phyloP scores from a whole-genome alignment of 1,284 basidiomycete species.

The Melampsora americana region DNA sequence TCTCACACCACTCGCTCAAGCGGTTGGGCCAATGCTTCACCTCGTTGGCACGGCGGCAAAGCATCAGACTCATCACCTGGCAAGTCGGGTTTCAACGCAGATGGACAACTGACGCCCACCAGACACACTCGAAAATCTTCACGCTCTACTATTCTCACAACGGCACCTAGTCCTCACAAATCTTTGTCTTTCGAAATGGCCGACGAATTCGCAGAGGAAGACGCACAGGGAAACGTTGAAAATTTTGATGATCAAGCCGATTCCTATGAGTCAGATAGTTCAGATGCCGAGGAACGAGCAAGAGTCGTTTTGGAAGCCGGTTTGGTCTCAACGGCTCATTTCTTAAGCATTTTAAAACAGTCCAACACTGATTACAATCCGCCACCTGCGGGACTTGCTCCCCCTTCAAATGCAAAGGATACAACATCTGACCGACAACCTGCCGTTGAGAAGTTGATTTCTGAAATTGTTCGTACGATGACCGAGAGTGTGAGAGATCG shows the following conservation, averaged over 20 bases:
- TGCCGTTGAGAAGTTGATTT: conserved; percentile 37
- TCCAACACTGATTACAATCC: conserved; percentile 34
- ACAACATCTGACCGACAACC: conserved; percentile 29
- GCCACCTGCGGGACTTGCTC: background rate
- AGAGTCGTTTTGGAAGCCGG: conserved; percentile 18
- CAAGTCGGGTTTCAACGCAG: background rate
- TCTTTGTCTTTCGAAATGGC: background rate
- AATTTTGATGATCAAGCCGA: background rate
- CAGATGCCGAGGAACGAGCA: conserved; percentile 12
- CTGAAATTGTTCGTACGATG: conserved; percentile 44
- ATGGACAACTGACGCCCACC: background rate
- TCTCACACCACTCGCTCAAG: background rate
- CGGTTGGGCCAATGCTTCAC: background rate
- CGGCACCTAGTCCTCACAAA: conserved; percentile 2
- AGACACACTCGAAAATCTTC: conserved; percentile 7
- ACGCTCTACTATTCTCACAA: conserved; percentile 25
- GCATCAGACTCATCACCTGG: background rate
- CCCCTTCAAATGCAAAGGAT: conserved; percentile 1
- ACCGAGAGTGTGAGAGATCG: conserved; percentile 32
- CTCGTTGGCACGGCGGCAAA: background rate
- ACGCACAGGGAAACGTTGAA: background rate
- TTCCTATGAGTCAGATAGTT: conserved; percentile 17
- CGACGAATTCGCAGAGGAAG: conserved; percentile 1
- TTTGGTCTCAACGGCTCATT: conserved; percentile 22
- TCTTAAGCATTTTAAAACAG: conserved; percentile 25